Conservation (phyloP, 2,329 filamentous ascomycete genomes). For the Zymoseptoria crescenta region DNA sequence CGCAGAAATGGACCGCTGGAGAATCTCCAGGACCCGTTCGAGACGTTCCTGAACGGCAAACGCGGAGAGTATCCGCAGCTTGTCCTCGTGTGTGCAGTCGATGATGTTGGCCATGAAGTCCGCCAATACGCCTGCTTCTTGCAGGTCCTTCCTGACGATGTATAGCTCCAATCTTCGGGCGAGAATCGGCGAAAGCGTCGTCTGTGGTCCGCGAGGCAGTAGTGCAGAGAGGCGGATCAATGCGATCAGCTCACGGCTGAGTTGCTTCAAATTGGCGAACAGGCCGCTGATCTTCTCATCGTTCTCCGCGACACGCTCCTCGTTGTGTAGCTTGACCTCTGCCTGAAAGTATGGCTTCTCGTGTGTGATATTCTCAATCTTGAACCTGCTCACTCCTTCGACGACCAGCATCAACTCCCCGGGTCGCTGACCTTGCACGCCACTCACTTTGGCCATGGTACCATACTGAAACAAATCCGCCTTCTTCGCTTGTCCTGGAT, state of each 20-base stretch:
- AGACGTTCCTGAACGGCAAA: slow-evolving; percentile 71
- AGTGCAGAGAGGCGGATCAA: slow-evolving; percentile 77
- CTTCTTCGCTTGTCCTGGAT: slow-evolving; percentile 37
- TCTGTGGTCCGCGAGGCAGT: slow-evolving; percentile 60
- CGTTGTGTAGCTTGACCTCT: slow-evolving; percentile 62
- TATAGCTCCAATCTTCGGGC: slow-evolving; percentile 79
- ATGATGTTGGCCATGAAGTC: slow-evolving; percentile 97
- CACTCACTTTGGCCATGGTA: slow-evolving; percentile 52
- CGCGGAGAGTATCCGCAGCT: slow-evolving; percentile 75
- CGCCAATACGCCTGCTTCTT: slow-evolving; percentile 76
- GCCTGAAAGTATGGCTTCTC: slow-evolving; percentile 83
- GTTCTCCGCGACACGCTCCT: slow-evolving; percentile 41
- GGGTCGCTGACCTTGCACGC: slow-evolving; percentile 40
- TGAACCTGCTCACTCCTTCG: slow-evolving; percentile 72
- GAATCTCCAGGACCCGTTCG: slow-evolving; percentile 71
- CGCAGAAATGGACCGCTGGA: slow-evolving; percentile 71
- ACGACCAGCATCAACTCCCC: slow-evolving; percentile 72
- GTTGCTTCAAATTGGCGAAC: slow-evolving; percentile 73
- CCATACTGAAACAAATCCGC: slow-evolving; percentile 74
- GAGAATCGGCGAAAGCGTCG: slow-evolving; percentile 71
- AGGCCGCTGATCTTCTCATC: slow-evolving; percentile 57
- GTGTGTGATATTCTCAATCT: slow-evolving; percentile 64
- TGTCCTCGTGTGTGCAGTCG: slow-evolving; percentile 82
- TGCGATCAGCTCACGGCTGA: slow-evolving; percentile 78
- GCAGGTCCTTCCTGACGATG: slow-evolving; percentile 72